A percentile compares a stretch with the other conserved stretches of the same genome.
These are phyloP conservation scores for Exophiala oligosperma DNA, from an alignment of 2,329 filamentous ascomycete species.

Conservation along the genomic window DNA sequence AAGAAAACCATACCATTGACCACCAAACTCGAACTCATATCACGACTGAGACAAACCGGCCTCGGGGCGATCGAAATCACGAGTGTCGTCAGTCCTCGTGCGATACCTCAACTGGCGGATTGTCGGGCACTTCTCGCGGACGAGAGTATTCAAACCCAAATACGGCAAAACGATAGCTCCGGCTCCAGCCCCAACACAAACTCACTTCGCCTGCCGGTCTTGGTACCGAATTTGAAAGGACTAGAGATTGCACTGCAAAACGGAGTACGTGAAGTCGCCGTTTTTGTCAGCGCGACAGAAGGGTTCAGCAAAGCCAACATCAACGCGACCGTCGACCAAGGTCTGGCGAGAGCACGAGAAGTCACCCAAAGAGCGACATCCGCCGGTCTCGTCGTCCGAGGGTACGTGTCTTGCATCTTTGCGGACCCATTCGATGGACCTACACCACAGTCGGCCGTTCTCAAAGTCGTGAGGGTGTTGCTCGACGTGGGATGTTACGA, in stretches of 20 bases:
- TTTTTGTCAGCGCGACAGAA: conserved; percentile 45
- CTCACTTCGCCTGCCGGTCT: conserved; percentile 37
- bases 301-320: conserved; percentile 46
- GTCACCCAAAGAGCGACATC: conserved; percentile 35
- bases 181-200: too few species aligned
- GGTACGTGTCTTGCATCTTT: conserved; percentile 42
- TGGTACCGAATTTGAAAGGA: conserved; percentile 44
- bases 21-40: conserved; percentile 74
- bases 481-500: conserved; percentile 88
- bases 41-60: not conserved
- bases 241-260: conserved; percentile 57
- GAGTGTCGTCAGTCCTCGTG: conserved; percentile 36
- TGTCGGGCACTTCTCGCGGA: conserved; percentile 30
- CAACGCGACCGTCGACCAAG: conserved; percentile 42
- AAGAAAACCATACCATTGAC: conserved; percentile 67
- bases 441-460: conserved; percentile 50
- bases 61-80: not conserved
- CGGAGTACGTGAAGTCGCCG: conserved; percentile 40
- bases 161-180: not conserved
- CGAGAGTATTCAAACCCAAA: not conserved
- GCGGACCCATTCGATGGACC: conserved; percentile 53
- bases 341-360: conserved; percentile 35
- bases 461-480: conserved; percentile 57
- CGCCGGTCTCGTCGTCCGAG: conserved; percentile 36
- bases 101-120: conserved; percentile 71